These are phyloP conservation scores for Stromatinia cepivora DNA, from an alignment of 2,329 filamentous ascomycete genomes.

Conservation along the genomic window DNA sequence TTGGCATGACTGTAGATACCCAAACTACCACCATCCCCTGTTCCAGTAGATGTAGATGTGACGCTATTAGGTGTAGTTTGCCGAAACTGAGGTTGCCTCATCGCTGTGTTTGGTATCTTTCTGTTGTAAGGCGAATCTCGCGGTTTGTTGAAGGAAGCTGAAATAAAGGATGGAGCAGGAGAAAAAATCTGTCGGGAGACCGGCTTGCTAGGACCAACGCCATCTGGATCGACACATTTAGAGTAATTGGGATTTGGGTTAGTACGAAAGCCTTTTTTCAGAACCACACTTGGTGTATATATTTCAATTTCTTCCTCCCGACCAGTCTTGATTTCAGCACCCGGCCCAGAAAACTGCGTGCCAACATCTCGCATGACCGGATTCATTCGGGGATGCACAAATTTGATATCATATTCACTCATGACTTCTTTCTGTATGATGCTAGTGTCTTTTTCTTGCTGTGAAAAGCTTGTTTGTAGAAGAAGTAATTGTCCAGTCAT, in stretches of 20 bases:
- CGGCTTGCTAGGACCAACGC: conserved; percentile 34
- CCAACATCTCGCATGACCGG: conserved; percentile 75
- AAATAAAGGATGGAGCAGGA: conserved; percentile 43
- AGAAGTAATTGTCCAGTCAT: conserved; percentile 76
- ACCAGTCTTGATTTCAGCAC: conserved; percentile 35
- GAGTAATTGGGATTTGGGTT: conserved; percentile 82
- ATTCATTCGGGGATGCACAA: conserved; percentile 86
- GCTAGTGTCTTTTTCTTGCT: conserved; percentile 80
- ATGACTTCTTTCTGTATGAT: conserved; percentile 90
- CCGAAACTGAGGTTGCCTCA: conserved; percentile 56
- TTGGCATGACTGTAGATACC: conserved; percentile 78
- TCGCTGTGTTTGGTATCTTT: conserved; percentile 45
- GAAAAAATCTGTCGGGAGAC: conserved; percentile 41
- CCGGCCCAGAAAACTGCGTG: conserved; percentile 64
- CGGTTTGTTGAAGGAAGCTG: conserved; percentile 32
- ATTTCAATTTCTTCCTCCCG: conserved; percentile 52
- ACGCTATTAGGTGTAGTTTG: conserved; percentile 43
- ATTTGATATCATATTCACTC: conserved; percentile 95
- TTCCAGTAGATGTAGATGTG: conserved; percentile 32
- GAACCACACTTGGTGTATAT: conserved; percentile 59
- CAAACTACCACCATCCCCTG: conserved; percentile 71
- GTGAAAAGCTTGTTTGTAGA: conserved; percentile 72
- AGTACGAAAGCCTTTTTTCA: conserved; percentile 76
- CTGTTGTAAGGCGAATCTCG: conserved; percentile 43
- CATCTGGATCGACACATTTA: conserved; percentile 70